Conservation (phyloP, 257 asterid species). For the Salvia rosmarinus region DNA sequence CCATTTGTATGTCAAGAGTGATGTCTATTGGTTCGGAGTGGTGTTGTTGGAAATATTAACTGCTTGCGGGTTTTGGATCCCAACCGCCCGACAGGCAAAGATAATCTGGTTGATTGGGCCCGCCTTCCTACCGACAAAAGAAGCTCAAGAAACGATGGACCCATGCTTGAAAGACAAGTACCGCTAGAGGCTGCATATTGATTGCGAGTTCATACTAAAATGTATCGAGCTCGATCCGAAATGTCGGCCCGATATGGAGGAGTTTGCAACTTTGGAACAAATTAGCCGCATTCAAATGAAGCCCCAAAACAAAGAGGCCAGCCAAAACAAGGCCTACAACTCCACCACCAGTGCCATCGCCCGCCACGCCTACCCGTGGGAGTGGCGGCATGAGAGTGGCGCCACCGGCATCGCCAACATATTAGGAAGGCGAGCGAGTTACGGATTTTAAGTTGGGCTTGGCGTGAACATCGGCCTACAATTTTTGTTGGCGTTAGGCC, state of each 20-base stretch:
- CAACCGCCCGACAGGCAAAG: constrained; percentile 53
- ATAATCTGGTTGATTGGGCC: constrained; percentile 80
- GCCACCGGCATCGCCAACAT: neutral
- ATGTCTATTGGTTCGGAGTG: constrained; percentile 87
- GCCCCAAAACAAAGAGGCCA: constrained; percentile 36
- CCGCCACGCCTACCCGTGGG: constrained; percentile 35
- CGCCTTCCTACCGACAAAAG: constrained; percentile 63
- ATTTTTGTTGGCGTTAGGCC: constrained; percentile 17
- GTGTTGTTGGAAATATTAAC: constrained; percentile 67
- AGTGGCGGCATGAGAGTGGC: constrained; percentile 28
- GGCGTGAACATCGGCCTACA: constrained; percentile 4
- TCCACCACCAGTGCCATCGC: constrained; percentile 33
- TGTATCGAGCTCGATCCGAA: constrained; percentile 81
- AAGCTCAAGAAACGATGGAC: constrained; percentile 64
- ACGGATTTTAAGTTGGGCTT: neutral
- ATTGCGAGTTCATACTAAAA: constrained; percentile 48
- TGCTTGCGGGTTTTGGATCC: constrained; percentile 67
- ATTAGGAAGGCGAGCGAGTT: constrained; percentile 29
- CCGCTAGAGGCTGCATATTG: constrained; percentile 49
- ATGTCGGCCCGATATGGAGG: constrained; percentile 65
- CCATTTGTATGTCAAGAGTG: constrained; percentile 83
- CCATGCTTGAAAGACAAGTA: constrained; percentile 61
- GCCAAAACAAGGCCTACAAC: neutral
- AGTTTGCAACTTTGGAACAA: constrained; percentile 50
- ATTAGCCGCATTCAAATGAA: constrained; percentile 40